Conservation (phyloP, 2,329 filamentous ascomycete species). For the Nothophaeocryptopus gaeumannii region DNA sequence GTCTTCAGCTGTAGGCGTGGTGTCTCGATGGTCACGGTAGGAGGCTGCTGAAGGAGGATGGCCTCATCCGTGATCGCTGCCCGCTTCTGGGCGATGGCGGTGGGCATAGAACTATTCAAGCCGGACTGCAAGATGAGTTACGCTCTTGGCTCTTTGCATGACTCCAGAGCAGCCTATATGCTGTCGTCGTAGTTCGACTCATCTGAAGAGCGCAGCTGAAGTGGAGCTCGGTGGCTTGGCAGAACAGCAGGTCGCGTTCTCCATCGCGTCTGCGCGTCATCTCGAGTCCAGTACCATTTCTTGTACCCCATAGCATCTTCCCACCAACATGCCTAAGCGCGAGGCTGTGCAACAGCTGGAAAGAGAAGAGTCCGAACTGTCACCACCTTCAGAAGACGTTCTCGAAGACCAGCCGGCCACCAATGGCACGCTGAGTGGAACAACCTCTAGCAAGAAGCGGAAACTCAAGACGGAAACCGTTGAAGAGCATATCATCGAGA, state of each 20-base stretch:
- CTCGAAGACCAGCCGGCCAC: slow-evolving; percentile 12
- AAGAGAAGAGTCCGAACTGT: slow-evolving; percentile 21
- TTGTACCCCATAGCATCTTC: not conserved
- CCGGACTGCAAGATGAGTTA: no score
- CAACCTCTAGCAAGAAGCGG: slow-evolving; percentile 22
- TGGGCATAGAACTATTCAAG: not conserved
- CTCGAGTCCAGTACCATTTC: not conserved
- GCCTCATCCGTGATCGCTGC: slow-evolving; percentile 7
- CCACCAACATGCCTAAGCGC: slow-evolving; percentile 28
- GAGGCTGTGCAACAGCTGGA: slow-evolving; percentile 14
- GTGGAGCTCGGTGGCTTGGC: no score
- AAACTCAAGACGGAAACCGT: slow-evolving; percentile 18
- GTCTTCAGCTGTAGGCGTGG: slow-evolving; percentile 22
- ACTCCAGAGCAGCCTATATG: no score
- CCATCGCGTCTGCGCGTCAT: slow-evolving; percentile 6
- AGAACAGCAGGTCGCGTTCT: no score
- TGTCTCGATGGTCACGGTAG: slow-evolving; percentile 15
- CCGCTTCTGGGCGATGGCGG: not conserved
- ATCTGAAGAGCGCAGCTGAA: no score
- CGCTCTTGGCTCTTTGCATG: no score
- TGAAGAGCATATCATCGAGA: slow-evolving; percentile 1
- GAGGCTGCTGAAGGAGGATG: slow-evolving; percentile 15
- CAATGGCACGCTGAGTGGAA: slow-evolving; percentile 10
- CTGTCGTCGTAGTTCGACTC: no score
- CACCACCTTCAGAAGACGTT: slow-evolving; percentile 21